Base-by-base conservation (phyloP, 768 basidiomycete species). In the Termitomyces sp. region DNA sequence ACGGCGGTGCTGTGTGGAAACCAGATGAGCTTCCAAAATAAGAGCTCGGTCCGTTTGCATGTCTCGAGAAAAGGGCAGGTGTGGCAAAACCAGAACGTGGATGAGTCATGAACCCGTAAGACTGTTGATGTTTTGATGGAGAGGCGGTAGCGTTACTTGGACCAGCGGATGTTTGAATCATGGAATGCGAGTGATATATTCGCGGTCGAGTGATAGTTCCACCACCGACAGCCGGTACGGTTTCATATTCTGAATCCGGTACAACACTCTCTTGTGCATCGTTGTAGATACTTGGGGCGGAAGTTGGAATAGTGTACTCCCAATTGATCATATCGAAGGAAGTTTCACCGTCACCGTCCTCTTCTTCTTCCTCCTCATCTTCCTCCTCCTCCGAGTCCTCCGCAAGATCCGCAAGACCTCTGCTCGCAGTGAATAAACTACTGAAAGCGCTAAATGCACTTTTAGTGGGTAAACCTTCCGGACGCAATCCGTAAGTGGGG, bases 401-500 rank as follows among this genome's bases (percentile, higher is more conserved):
- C 0, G 87, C 74, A n/a, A 94, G 83, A 66, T 91, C 90, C 8
- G 86, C 90, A 5, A 94, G 80, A 32, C 87, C 86, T 62, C 82
- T 86, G 60, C 81, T 83, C 4, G 80, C 81, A 8, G 74, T 72
- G 60, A 90, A 95, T 9, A 95, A 74, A 40, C 80, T 83, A 22
- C 88, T 84, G 62, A 97, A 94, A 7, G 82, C 82, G 46, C 80
- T 78, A 70, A 95, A 97, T 3, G 86, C 81, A 59, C 87, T 88
- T 72, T 93, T 95, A 1, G 82, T 80, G 0, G 94, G 94, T 2
- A 96, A 76, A 2, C 92, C 90, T 66, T 98, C 95, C 0, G 94
- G 93, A 26, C 96, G 87, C 13, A 98, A 76, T 16, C 96, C 96
- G 67, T 99, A 98, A 0, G 96, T 98, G 0, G 94, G 96, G 66